Evolutionary conservation across 768 basidiomycete species (phyloP), one percentile per base, ranked within the genome.

Genomic region (Crepidotus variabilis): DNA sequence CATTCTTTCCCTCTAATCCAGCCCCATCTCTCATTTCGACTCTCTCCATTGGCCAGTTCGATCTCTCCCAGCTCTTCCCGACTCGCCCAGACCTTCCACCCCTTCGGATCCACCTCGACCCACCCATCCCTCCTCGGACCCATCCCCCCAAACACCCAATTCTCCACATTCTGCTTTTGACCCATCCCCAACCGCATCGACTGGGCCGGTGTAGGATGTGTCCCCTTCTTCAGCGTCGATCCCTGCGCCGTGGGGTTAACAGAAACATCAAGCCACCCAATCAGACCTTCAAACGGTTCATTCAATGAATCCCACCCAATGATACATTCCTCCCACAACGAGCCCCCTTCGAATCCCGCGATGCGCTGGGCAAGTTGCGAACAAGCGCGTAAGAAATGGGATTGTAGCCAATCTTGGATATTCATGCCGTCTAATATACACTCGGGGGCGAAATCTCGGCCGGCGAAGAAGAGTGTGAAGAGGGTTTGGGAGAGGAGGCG

Each of bases 261-360:
- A 51, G 77, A 79, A 24, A 99, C 75, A 67, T 96, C 85, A 0
- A 78, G 75, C 70, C 88, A 88, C 1, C 77, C 78, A 32, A 71
- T 79, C 39, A 92, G 77, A 0, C 97, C 97, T 61, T 95, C 91
- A 35, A 85, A 85, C 0, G 97, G 96, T 69, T 99, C 97, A 69
- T 99, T 98, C 71, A 98, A 74, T 62, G 86, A 88, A 67, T 99
- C 97, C 97, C 96, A 98, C 0, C 97, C 97, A 49, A 98, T 87
- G 10, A 99, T 82, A 61, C 93, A 94, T 39, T 85, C 84, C 28
- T 98, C 94, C 20, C 91, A 68, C 35, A 98, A 70, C 33, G 82
- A 87, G 0, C 88, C 89, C 0, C 85, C 86, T 21, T 70, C 65
- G 18, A 54, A 65, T n/a, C 84, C 85, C 5, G 78, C 73, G 51